Base-by-base conservation (phyloP, 768 basidiomycete species). In the Collybia nuda region DNA sequence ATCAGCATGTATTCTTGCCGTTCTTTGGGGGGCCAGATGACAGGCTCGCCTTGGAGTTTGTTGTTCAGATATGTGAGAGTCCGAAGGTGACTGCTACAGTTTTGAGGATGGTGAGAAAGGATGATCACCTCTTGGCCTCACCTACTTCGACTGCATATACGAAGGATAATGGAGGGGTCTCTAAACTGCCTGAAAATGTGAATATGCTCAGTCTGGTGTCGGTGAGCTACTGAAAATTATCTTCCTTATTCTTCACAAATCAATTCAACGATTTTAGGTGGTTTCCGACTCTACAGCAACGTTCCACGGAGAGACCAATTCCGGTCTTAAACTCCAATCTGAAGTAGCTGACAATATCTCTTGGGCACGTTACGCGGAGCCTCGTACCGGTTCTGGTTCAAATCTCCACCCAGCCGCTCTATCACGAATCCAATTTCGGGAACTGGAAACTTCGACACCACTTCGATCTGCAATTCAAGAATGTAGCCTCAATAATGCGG, bases 271-370 rank as follows among this genome's bases (percentile, higher is more conserved):
- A 24, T 32, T n/a, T 7, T 29, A 71, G 73, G 66, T 56, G 54
- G 66, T 65, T 37, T 60, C 71, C 4, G 76, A 67, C 2, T 75
- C 80, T 57, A 78, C 79, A 0, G 88, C 91, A 61, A 90, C 89
- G 0, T 72, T 86, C 11, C 90, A 92, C 54, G 85, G 81, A 1
- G 74, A 79, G 42, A 68, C 70, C 2, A 81, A 76, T 41, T 86
- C 88, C 0, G 79, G 86, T 54, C 82, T 76, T 18, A 78, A 78
- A 3, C 57, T 96, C 52, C 84, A 86, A 52, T 92, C 90, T 1
- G 86, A 90, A 47, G 90, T 86, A 0, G 93, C 92, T 0, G 95
- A 98, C 62, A 82, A 83, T 54, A 72, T 93, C 42, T 64, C 77
- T 0, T 94, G 93, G 91, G 68, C 70, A 1, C 79, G 74, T 46